Evolutionary conservation across 1,139 yeast species (phyloP).

Genomic region (Sugiyamaella xylanicola): DNA sequence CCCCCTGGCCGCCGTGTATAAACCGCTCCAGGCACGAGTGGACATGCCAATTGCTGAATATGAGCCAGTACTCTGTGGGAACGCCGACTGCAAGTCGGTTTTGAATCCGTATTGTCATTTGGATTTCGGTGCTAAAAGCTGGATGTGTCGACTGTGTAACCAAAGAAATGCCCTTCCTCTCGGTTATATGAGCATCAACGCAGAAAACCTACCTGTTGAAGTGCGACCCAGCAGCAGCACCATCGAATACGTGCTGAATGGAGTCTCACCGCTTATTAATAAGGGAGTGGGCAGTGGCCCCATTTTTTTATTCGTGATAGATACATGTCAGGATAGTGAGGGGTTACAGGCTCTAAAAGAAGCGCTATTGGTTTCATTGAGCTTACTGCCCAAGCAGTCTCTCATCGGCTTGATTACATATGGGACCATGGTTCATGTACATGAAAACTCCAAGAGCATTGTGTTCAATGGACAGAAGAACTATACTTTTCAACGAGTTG

Average conservation of each 20-base stretch:
- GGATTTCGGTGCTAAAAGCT: constrained; percentile 49
- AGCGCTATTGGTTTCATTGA: constrained; percentile 54
- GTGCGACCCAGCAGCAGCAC: constrained; percentile 51
- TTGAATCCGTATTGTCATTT: constrained; percentile 58
- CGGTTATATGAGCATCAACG: constrained; percentile 30
- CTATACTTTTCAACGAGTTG: constrained; percentile 55
- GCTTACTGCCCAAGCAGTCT: constrained; percentile 59
- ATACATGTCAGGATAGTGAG: constrained; percentile 57
- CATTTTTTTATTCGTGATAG: constrained; percentile 66
- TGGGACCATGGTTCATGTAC: constrained; percentile 67
- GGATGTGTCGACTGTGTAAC: constrained; percentile 69
- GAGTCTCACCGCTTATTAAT: constrained; percentile 30
- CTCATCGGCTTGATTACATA: constrained; percentile 54
- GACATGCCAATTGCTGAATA: constrained; percentile 46
- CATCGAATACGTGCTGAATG: constrained; percentile 58
- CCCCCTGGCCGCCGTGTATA: constrained; percentile 66
- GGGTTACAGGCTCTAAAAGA: constrained; percentile 60
- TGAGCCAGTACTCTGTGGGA: constrained; percentile 53
- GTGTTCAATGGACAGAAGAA: constrained; percentile 64
- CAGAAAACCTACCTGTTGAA: constrained; percentile 38
- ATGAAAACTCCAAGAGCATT: constrained; percentile 50
- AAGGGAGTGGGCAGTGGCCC: constrained; percentile 37
- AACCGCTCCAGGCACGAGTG: constrained; percentile 62
- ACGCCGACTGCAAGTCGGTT: constrained; percentile 56
- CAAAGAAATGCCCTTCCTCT: constrained; percentile 56